phyloP scores from a whole-genome alignment of 805 yeast species.

The Tetrapisispora pingtungensis region DNA sequence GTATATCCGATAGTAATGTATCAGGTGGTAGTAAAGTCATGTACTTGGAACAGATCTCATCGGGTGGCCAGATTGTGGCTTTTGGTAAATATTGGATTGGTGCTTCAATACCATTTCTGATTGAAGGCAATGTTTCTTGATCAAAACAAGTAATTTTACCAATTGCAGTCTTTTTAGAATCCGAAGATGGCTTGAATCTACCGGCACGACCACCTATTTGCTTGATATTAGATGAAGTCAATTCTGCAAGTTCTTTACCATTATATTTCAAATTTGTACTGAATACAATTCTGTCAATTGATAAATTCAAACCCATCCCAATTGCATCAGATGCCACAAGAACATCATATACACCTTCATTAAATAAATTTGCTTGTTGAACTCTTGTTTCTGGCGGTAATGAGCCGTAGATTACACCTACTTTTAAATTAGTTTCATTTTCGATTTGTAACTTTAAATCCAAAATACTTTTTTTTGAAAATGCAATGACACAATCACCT shows the following conservation, averaged over 20 bases:
- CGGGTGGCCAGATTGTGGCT: slow-evolving; percentile 78
- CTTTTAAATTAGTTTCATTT: slow-evolving; percentile 46
- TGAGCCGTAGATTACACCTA: slow-evolving; percentile 90
- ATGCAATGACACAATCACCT: slow-evolving; percentile 89
- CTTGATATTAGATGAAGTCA: slow-evolving; percentile 62
- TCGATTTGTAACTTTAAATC: slow-evolving; percentile 64
- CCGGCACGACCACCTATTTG: slow-evolving; percentile 98
- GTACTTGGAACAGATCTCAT: slow-evolving; percentile 54
- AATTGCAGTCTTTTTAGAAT: slow-evolving; percentile 16
- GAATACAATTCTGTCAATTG: slow-evolving; percentile 73
- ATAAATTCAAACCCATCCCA: slow-evolving; percentile 92
- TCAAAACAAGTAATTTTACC: slow-evolving; percentile 51
- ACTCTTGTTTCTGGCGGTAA: slow-evolving; percentile 91
- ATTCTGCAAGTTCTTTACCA: slow-evolving; percentile 40
- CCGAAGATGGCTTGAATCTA: slow-evolving; percentile 37
- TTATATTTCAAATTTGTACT: slow-evolving; percentile 58
- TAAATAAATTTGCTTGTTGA: slow-evolving; percentile 71
- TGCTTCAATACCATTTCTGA: slow-evolving; percentile 39
- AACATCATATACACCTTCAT: slow-evolving; percentile 68
- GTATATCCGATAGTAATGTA: slow-evolving; percentile 37
- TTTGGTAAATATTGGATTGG: slow-evolving; percentile 43
- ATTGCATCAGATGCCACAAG: slow-evolving; percentile 93
- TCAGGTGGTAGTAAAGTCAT: slow-evolving; percentile 50
- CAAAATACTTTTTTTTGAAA: slow-evolving; percentile 65
- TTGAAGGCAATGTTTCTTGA: slow-evolving; percentile 33